These are phyloP conservation scores for Leptodontidium sp. DNA, from an alignment of 2,329 filamentous ascomycete genomes.

Conservation along the genomic window DNA sequence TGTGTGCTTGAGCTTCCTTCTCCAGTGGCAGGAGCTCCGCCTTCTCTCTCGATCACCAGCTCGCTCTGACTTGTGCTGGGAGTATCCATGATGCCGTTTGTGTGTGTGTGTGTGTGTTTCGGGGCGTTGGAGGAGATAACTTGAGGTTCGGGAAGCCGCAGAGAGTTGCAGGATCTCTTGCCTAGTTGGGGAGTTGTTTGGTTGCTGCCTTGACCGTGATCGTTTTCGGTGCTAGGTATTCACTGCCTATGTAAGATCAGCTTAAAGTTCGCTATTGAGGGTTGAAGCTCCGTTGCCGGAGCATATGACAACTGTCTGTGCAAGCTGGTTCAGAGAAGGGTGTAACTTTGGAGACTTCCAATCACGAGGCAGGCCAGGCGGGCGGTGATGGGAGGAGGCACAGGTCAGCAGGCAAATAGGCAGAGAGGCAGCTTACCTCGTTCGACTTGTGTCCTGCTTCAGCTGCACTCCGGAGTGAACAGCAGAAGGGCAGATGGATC, in stretches of 20 bases:
- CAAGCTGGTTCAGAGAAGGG: constrained; percentile 20
- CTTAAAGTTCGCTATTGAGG: constrained; percentile 1
- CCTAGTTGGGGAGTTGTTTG: constrained; percentile 5
- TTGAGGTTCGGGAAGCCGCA: constrained; percentile 25
- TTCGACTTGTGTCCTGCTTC: constrained; percentile 2
- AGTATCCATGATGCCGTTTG: constrained; percentile 39
- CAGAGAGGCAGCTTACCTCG: constrained; percentile 26
- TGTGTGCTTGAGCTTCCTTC: constrained; percentile 35
- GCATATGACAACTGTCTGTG: constrained; percentile 27
- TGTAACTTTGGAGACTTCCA: constrained; percentile 24
- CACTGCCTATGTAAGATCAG: constrained; percentile 14
- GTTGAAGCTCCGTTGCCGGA: constrained; percentile 5
- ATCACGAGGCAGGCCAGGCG: constrained; percentile 21
- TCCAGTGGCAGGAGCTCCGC: constrained; percentile 30
- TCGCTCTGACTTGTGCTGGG: constrained; percentile 42
- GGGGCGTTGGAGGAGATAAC: constrained; percentile 8
- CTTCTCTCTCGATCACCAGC: constrained; percentile 39
- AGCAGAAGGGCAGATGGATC: constrained; percentile 17
- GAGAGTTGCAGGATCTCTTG: constrained; percentile 14
- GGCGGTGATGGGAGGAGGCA: constrained; percentile 13
- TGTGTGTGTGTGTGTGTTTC: neutral
- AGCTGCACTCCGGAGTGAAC: neutral
- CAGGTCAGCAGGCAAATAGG: constrained; percentile 28
- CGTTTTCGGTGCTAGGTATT: constrained; percentile 10
- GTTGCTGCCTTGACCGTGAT: neutral